A percentile compares a stretch with the other conserved stretches of the same genome.
phyloP scores from a whole-genome alignment of 1,284 basidiomycete genomes.

The Athelia psychrophila region DNA sequence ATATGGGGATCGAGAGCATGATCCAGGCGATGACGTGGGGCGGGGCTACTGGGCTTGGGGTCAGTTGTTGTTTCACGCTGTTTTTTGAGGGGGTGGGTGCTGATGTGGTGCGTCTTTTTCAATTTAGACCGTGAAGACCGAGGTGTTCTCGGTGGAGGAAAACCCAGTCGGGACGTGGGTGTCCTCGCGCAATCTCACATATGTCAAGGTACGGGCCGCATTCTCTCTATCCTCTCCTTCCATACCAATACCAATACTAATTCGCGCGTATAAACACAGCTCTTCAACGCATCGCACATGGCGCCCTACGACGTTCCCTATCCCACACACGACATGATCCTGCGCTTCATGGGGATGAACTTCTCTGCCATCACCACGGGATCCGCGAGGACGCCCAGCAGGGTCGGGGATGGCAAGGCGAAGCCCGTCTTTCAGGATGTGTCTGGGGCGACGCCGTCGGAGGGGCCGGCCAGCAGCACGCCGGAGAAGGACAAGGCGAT shows the following conservation, averaged over 20 bases:
- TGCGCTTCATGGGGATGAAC: constrained; percentile 92
- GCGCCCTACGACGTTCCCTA: constrained; percentile 90
- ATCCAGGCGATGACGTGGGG: constrained; percentile 86
- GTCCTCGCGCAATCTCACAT: constrained; percentile 86
- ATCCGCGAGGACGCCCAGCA: constrained; percentile 72
- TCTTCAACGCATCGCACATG: constrained; percentile 93
- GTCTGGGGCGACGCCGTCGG: constrained; percentile 33
- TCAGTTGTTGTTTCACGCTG: constrained; percentile 37
- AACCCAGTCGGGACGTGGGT: constrained; percentile 89
- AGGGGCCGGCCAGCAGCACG: constrained; percentile 44
- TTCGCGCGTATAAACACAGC: constrained; percentile 33
- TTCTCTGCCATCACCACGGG: constrained; percentile 78
- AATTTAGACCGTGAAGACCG: constrained; percentile 64
- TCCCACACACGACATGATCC: constrained; percentile 95
- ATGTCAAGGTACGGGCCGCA: constrained; percentile 66
- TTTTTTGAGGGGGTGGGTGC: neutral
- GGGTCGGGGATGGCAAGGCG: constrained; percentile 59
- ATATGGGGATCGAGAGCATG: constrained; percentile 86
- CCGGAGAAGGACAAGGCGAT: constrained; percentile 75
- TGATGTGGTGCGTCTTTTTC: constrained; percentile 7
- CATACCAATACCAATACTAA: neutral
- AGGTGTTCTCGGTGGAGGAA: constrained; percentile 81
- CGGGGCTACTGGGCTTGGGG: constrained; percentile 81
- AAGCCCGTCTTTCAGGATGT: constrained; percentile 58
- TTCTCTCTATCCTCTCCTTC: neutral